Evolutionary conservation across 106 monocot species (phyloP).

Genomic region (Allium fistulosum): DNA sequence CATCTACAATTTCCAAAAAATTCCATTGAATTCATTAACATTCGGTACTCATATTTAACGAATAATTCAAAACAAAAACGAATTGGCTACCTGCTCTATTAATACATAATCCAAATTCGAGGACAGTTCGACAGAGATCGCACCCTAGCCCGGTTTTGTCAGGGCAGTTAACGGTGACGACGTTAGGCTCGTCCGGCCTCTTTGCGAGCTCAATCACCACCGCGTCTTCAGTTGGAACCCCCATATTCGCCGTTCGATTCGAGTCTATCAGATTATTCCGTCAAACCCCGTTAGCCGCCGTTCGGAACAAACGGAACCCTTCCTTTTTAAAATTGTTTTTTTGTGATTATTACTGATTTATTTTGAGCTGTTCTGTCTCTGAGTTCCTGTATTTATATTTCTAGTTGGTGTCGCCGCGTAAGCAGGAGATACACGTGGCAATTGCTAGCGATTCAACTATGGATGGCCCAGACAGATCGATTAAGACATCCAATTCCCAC

Average conservation of each 20-base stretch:
- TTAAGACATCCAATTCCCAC: too few relatives aligned
- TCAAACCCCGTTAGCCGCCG: conserved; percentile 6
- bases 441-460: too few relatives aligned
- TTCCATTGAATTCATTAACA: not conserved
- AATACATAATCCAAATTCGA: conserved; percentile 87
- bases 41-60: too few relatives aligned
- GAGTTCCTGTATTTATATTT: too few relatives aligned
- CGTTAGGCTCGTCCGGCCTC: conserved; percentile 39
- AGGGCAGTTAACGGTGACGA: conserved; percentile 87
- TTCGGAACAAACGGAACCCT: not conserved
- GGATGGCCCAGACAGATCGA: too few relatives aligned
- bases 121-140: conserved; percentile 72
- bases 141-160: conserved; percentile 81
- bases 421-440: too few relatives aligned
- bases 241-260: conserved; percentile 31
- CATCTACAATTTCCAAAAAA: conserved; percentile 31
- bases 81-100: conserved; percentile 47
- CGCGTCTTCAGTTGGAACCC: conserved; percentile 44
- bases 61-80: not conserved
- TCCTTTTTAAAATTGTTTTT: too few relatives aligned
- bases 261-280: conserved; percentile 10
- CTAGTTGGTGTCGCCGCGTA: too few relatives aligned
- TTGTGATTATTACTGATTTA: too few relatives aligned
- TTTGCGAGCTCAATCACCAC: conserved; percentile 63
- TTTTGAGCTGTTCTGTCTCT: too few relatives aligned